phyloP scores from a whole-genome alignment of 768 basidiomycete species.

The Tubosaeta brunneosetosa region DNA sequence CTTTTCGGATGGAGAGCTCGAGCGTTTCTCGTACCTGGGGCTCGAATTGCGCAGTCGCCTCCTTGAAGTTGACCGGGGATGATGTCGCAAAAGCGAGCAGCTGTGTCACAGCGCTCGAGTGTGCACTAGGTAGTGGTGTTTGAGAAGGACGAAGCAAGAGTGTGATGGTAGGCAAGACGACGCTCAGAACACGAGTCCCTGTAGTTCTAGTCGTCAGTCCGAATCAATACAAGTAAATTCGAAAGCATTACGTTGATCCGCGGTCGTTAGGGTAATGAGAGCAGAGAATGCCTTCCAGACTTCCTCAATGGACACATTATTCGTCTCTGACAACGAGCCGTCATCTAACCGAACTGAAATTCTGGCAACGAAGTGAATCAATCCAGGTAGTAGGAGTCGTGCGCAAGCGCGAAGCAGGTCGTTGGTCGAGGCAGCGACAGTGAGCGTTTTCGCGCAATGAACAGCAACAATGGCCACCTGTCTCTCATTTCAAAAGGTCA shows the following conservation, averaged over 20 bases:
- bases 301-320: constrained; percentile 65
- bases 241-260: constrained; percentile 55
- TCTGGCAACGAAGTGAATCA: constrained; percentile 77
- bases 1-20: constrained; percentile 75
- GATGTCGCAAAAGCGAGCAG: constrained; percentile 68
- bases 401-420: constrained; percentile 66
- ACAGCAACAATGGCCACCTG: constrained; percentile 81
- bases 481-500: constrained; percentile 2
- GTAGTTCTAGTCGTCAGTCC: constrained; percentile 10
- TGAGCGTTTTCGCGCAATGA: constrained; percentile 85
- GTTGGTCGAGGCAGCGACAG: constrained; percentile 67
- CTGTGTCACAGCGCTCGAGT: constrained; percentile 58
- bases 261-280: constrained; percentile 52
- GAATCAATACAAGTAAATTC: not conserved
- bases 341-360: constrained; percentile 61
- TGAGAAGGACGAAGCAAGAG: constrained; percentile 59
- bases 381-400: constrained; percentile 67
- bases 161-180: constrained; percentile 72
- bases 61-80: constrained; percentile 77
- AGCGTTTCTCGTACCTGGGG: constrained; percentile 52
- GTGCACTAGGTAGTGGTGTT: constrained; percentile 40
- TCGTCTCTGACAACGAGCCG: constrained; percentile 48
- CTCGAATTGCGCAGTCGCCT: constrained; percentile 69
- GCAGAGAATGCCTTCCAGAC: constrained; percentile 76
- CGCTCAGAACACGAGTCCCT: constrained; percentile 66